Base-by-base conservation (phyloP, 2,329 filamentous ascomycete species). In the Pseudogymnoascus sp. region DNA sequence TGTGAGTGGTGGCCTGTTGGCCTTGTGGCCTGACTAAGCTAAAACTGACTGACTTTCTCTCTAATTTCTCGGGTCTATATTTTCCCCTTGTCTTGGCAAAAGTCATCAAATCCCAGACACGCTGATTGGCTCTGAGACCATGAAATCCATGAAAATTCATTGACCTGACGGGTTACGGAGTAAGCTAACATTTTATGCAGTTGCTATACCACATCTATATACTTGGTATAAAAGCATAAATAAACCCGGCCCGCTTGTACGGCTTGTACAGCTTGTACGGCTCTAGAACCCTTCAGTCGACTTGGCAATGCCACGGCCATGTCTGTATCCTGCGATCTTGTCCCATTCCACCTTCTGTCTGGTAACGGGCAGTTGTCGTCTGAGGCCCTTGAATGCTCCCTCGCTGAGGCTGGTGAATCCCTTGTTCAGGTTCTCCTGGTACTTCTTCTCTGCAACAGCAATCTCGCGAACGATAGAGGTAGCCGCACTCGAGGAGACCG, bases 281-380 rank as follows among this genome's bases (percentile, higher is more conserved):
- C 50, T 56, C 50, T 56, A 56, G 50, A 56, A 56, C 29, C 50
- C 50, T 56, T 56, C 50, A 33, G 50, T 5, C n/a, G 50, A 56
- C 50, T 56, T 87, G 16, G 87, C 86, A 75, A 91, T 90, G 73
- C 91, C 89, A 76, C 91, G 88, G 26, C 90, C 89, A 69, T 96
- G 80, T 65, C 91, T 83, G 79, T 99, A 99, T 69, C 91, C 92
- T 53, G 91, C 89, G 68, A 99, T 91, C 81, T 96, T 97, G 76
- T 99, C 93, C 95, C 95, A 99, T 78, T 99, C 95, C 70, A 99
- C 93, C 83, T 97, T 97, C 81, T 99, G 95, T 73, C 95, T 87
- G 66, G 95, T 99, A 65, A 99, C 92, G 0, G 95, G 95, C 74
- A 99, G 79, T 78, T 97, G 95, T 77, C 95, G 86, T 73, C 95